phyloP scores from a whole-genome alignment of 2,329 filamentous ascomycete species.

The Botrytis aclada region DNA sequence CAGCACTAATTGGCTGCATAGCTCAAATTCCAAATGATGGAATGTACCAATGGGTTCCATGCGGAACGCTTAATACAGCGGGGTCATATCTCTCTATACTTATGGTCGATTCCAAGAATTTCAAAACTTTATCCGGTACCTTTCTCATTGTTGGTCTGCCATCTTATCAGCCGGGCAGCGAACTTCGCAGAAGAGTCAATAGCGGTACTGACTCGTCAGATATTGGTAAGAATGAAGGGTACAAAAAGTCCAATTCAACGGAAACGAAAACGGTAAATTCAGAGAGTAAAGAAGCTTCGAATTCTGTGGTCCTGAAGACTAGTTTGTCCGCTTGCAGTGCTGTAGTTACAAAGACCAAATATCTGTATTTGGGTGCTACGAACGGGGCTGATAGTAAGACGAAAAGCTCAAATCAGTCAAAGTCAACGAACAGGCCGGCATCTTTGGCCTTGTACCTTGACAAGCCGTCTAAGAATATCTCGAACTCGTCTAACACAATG shows the following conservation, averaged over 20 bases:
- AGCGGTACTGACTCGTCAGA: neutral
- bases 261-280: neutral
- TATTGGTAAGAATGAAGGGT: neutral
- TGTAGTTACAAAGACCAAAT: neutral
- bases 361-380: neutral
- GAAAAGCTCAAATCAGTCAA: neutral
- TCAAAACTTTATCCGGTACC: neutral
- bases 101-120: neutral
- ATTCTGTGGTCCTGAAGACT: neutral
- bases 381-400: neutral
- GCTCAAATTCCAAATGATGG: constrained; percentile 8
- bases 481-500: neutral
- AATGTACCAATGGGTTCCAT: neutral
- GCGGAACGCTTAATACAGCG: neutral
- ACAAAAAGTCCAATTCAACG: neutral
- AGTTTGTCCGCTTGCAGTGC: neutral
- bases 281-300: neutral
- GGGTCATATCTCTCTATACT: neutral
- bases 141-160: neutral
- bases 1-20: neutral
- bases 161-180: neutral
- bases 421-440: neutral
- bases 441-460: neutral
- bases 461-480: too few relatives aligned
- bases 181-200: neutral